Conservation (phyloP, 257 asterid species). For the Nicotiana benthamiana region DNA sequence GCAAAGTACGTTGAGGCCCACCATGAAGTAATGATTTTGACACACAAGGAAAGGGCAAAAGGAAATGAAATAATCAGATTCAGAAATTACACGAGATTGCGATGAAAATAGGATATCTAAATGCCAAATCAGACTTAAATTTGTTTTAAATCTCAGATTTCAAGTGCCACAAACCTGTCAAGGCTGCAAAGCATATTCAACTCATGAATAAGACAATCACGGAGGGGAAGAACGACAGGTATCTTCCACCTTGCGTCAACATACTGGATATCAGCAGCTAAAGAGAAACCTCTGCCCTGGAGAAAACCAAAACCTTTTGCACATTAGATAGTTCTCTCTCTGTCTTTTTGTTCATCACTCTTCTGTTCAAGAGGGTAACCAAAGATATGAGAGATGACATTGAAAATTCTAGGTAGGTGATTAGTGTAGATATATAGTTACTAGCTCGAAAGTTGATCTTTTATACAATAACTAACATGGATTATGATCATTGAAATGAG, state of each 20-base stretch:
- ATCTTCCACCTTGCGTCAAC: conserved; percentile 84
- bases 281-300: conserved; percentile 89
- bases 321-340: background rate
- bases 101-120: background rate
- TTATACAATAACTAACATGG: background rate
- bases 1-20: conserved; percentile 23
- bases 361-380: background rate
- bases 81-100: background rate
- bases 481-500: background rate
- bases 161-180: conserved; percentile 51
- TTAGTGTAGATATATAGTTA: background rate
- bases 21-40: conserved; percentile 17
- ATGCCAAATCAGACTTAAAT: background rate
- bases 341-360: background rate
- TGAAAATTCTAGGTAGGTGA: background rate
- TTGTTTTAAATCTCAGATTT: background rate
- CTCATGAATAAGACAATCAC: conserved; percentile 79
- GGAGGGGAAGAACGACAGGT: conserved; percentile 84
- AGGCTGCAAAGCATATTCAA: conserved; percentile 64
- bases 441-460: background rate
- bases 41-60: conserved; percentile 1
- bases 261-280: conserved; percentile 88
- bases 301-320: conserved; percentile 4
- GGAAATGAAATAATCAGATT: background rate
- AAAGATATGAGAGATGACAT: background rate